Conservation (phyloP, 1,284 basidiomycete genomes). For the Ceratobasidium sp. region DNA sequence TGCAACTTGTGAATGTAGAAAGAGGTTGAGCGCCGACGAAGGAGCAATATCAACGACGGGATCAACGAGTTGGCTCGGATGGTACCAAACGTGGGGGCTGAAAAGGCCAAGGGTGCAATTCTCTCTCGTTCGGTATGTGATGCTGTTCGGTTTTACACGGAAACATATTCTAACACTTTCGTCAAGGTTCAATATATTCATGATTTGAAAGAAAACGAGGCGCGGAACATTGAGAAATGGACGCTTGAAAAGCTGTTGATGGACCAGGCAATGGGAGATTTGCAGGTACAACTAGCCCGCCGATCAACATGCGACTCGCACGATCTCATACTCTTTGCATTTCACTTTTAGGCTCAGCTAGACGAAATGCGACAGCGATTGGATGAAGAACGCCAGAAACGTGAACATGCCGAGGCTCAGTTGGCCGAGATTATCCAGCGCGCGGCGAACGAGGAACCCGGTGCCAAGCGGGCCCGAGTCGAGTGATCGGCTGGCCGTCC, state of each 20-base stretch:
- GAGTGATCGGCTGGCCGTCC: neutral
- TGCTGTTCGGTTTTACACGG: neutral
- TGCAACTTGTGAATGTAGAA: slow-evolving; percentile 66
- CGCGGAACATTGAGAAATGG: slow-evolving; percentile 92
- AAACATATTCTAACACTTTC: neutral
- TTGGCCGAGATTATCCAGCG: slow-evolving; percentile 31
- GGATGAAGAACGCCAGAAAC: slow-evolving; percentile 69
- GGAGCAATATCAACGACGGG: slow-evolving; percentile 95
- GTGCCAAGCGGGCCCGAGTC: slow-evolving; percentile 29
- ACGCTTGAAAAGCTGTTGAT: slow-evolving; percentile 91
- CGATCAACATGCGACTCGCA: neutral
- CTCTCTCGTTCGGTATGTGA: slow-evolving; percentile 73
- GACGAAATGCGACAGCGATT: slow-evolving; percentile 78
- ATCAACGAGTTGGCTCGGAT: slow-evolving; percentile 92
- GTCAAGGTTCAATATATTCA: slow-evolving; percentile 78
- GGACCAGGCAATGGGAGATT: slow-evolving; percentile 88
- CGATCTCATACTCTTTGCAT: neutral
- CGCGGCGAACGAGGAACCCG: slow-evolving; percentile 20
- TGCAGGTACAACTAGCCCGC: slow-evolving; percentile 61
- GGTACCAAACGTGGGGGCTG: slow-evolving; percentile 87
- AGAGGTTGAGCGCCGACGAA: slow-evolving; percentile 94
- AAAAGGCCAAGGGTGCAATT: slow-evolving; percentile 86
- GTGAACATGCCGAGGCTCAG: slow-evolving; percentile 37
- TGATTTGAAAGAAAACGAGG: slow-evolving; percentile 89
- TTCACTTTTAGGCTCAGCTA: slow-evolving; percentile 60